Base-by-base conservation (phyloP, 805 yeast genomes). In the Cyberlindnera sargentensis region DNA sequence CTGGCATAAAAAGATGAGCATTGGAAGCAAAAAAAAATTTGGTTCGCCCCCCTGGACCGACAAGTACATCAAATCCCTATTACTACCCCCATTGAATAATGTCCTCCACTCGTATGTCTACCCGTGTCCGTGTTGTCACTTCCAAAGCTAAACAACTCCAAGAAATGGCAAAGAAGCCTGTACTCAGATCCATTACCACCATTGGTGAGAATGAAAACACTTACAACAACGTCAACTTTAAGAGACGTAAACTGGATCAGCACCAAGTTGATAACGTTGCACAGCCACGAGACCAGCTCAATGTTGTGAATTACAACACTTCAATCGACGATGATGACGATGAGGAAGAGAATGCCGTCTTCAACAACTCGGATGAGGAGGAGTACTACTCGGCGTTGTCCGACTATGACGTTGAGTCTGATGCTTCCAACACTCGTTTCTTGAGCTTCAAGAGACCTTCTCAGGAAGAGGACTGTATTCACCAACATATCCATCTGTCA, bases 41-140 rank as follows among this genome's bases (percentile, higher is more conserved):
- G 20, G 20, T 15, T 15, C 20, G 20, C 20, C 20, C 20, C 20
- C 20, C 20, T 15, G 15, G 32, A 9, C n/a, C 30, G 20, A 8
- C 33, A 34, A 9, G n/a, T 29, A 9, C 32, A 31, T 30, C 37
- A 10, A 26, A 6, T 27, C 20, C 31, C 34, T 20, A 23, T 36
- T 15, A 15, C 20, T 26, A 24, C 30, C 10, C 31, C 15, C 5
- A 33, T 4, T 20, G 44, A 41, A 47, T 15, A 31, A 55, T 55
- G 55, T 52, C 41, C 30, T 41, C 34, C 37, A 56, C 53, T 51
- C 62, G 62, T 56, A 57, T 56, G 62, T 57, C 62, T 41, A 45
- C 39, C 37, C 59, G 59, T 46, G 41, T 47, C 33, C 55, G 54
- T 45, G 41, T 40, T 39, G 41, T 46, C 24, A 49, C 58, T 39